Base-by-base conservation (phyloP, 257 asterid species). In the Oldenlandia corymbosa region DNA sequence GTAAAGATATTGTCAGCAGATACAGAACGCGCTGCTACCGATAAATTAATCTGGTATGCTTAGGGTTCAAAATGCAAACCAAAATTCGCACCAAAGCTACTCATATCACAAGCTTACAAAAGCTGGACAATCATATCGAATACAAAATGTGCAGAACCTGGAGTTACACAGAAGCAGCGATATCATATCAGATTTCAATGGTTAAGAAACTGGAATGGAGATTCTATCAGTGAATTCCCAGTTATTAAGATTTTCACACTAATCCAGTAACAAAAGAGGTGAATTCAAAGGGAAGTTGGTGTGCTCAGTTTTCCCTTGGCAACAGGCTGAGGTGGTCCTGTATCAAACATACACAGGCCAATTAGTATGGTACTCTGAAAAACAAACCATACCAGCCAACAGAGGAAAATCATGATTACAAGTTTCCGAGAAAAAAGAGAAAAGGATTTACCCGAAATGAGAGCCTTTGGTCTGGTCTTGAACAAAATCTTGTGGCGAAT, bases 391-490 rank as follows among this genome's bases (percentile, higher is more conserved):
- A 24, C 27, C n/a, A n/a, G n/a, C n/a, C n/a, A 4, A 5, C 11
- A 42, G 47, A 42, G 18, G 47, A 18, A 5, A 42, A 42, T 11
- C 18, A 42, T 11, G 14, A 42, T 42, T 4, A 34, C 9, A 3
- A 34, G 9, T 34, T 34, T 34, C 9, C 9, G 6, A 34, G 39
- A 34, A 9, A 34, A 34, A 34, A 47, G 47, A 3, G 51, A 56
- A 21, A 52, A 26, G 45, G 43, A 27, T 86, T 80, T 79, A 87
- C 96, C 79, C 23, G 99, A 79, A 69, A 89, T 92, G 28, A 89
- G 88, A 37, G 99, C 96, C 78, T 72, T 90, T 10, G 99, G 99
- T 79, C 99, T 89, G 72, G 90, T 89, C 75, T 87, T 92, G 84
- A 89, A 92, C 64, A 92, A 60, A 61, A 92, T 81, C 76, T 78